Evolutionary conservation across 163 green algal species (phyloP).

Genomic region (Trebouxiophyceae sp.): DNA sequence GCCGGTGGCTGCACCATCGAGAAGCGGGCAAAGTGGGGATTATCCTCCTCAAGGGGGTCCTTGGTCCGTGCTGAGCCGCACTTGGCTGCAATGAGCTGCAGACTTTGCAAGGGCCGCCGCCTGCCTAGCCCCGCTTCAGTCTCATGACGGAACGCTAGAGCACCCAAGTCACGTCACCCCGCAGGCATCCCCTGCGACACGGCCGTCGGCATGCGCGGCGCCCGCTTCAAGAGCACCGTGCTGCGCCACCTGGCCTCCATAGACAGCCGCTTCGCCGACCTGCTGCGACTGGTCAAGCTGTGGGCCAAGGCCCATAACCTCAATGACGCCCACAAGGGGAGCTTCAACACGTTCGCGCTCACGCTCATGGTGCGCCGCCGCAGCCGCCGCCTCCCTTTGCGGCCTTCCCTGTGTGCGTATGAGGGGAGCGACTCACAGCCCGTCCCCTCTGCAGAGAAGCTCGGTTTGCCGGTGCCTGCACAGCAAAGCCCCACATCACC

Average conservation of each 20-base stretch:
- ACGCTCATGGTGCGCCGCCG: constrained; percentile 45
- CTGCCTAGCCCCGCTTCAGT: neutral
- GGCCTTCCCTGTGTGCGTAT: neutral
- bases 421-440: no score
- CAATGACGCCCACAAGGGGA: constrained; percentile 51
- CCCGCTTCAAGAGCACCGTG: constrained; percentile 34
- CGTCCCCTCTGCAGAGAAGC: no score
- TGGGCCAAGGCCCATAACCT: constrained; percentile 43
- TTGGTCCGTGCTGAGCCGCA: no score
- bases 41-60: neutral
- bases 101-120: no score
- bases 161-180: neutral
- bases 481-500: no score
- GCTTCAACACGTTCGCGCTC: constrained; percentile 60
- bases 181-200: constrained; percentile 33
- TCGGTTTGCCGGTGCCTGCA: no score
- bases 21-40: no score
- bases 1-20: no score
- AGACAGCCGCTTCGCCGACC: constrained; percentile 24
- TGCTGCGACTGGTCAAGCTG: constrained; percentile 54
- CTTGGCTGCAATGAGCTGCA: no score
- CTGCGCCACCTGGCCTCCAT: constrained; percentile 24
- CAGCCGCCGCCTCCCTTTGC: neutral
- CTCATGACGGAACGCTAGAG: neutral
- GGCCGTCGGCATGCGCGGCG: constrained; percentile 18